Percentiles rank a stretch among this genome's conserved stretches.
phyloP scores from a whole-genome alignment of 768 basidiomycete species.

The Cyathus striatus region DNA sequence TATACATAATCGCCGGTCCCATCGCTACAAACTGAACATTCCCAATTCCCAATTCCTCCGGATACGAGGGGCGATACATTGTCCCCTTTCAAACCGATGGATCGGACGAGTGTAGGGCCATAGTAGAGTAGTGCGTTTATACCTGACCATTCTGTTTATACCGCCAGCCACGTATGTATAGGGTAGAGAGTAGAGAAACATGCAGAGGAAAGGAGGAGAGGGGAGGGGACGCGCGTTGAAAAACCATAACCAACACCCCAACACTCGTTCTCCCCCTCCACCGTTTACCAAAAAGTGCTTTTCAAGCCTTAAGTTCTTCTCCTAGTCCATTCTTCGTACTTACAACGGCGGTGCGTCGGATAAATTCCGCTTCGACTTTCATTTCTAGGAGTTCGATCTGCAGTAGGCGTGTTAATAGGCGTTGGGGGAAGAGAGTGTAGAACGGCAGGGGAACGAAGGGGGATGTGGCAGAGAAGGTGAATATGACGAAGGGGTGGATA shows the following conservation, averaged over 20 bases:
- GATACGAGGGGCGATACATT: conserved; percentile 60
- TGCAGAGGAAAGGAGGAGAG: neutral
- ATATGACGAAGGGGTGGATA: too few species aligned
- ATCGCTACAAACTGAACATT: conserved; percentile 76
- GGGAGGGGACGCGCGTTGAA: conserved; percentile 57
- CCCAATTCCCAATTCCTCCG: conserved; percentile 75
- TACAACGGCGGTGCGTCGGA: conserved; percentile 28
- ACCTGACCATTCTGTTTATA: conserved; percentile 78
- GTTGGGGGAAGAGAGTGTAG: neutral
- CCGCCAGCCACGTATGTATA: too few species aligned
- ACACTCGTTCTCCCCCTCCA: conserved; percentile 62
- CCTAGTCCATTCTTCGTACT: too few species aligned
- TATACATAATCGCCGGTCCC: conserved; percentile 64
- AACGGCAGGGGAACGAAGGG: too few species aligned
- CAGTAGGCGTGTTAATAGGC: neutral
- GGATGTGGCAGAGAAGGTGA: too few species aligned
- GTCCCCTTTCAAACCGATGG: conserved; percentile 58
- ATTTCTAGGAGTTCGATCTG: conserved; percentile 77
- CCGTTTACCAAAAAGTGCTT: conserved; percentile 43
- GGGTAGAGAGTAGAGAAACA: neutral
- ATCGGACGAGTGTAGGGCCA: conserved; percentile 65
- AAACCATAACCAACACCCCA: conserved; percentile 74
- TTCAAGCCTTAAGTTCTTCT: conserved; percentile 52
- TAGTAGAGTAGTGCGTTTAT: conserved; percentile 85
- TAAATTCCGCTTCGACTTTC: conserved; percentile 57